Conservation (phyloP, 2,329 filamentous ascomycete species). For the Paraphoma sp. region DNA sequence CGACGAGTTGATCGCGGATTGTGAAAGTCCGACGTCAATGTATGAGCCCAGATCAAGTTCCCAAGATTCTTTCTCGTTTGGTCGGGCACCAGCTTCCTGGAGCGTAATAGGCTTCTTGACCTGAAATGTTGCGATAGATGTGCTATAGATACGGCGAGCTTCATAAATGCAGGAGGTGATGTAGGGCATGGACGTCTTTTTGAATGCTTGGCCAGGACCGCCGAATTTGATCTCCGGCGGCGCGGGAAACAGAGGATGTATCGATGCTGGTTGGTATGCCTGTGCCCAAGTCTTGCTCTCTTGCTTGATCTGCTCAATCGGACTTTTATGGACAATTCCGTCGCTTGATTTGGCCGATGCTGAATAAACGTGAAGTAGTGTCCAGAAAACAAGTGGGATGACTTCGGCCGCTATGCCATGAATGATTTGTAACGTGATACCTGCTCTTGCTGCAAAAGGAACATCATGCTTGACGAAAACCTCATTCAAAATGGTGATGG, state of each 20-base stretch:
- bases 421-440: constrained; percentile 37
- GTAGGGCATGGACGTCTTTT: constrained; percentile 27
- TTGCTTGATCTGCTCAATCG: constrained; percentile 30
- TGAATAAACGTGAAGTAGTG: constrained; percentile 36
- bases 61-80: constrained; percentile 32
- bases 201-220: constrained; percentile 9
- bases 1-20: constrained; percentile 39
- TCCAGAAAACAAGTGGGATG: constrained; percentile 44
- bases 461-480: constrained; percentile 38
- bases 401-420: constrained; percentile 37
- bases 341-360: constrained; percentile 14
- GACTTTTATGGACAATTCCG: constrained; percentile 10
- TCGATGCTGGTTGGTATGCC: constrained; percentile 43
- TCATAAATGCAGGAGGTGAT: constrained; percentile 42
- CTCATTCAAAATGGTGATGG: constrained; percentile 38
- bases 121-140: constrained; percentile 26
- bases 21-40: constrained; percentile 41
- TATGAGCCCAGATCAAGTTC: constrained; percentile 32
- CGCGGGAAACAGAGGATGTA: constrained; percentile 45
- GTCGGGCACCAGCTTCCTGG: constrained; percentile 23
- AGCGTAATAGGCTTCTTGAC: constrained; percentile 29
- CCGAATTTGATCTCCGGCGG: constrained; percentile 40
- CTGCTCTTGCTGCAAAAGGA: constrained; percentile 33
- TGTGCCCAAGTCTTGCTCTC: constrained; percentile 40
- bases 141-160: constrained; percentile 36